Conservation (phyloP, 139 green algal genomes). For the Chara braunii region DNA sequence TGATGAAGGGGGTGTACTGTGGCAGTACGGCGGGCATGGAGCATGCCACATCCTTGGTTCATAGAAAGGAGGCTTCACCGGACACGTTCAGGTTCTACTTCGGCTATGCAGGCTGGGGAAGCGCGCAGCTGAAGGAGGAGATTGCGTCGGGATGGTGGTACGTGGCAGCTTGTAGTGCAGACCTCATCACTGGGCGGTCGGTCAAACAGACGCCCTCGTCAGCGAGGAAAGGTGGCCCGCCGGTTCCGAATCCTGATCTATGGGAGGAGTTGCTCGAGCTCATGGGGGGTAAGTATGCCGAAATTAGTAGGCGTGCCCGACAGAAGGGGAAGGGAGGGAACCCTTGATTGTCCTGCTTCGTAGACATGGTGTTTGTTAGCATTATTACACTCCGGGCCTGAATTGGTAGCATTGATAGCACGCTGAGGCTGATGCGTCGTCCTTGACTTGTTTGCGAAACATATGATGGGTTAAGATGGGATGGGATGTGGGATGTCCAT, state of each 20-base stretch:
- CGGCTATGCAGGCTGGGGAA: conserved; percentile 24
- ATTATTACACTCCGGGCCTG: too few species aligned
- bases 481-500: too few species aligned
- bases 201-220: neutral
- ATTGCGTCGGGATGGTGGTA: conserved; percentile 31
- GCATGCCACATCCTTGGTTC: neutral
- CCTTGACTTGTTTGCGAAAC: too few species aligned
- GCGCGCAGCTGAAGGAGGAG: conserved; percentile 20
- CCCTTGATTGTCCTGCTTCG: too few species aligned
- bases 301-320: too few species aligned
- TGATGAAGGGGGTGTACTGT: conserved; percentile 7
- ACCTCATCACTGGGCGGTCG: conserved; percentile 1
- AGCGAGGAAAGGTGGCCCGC: conserved; percentile 6
- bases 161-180: conserved; percentile 24
- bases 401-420: too few species aligned
- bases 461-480: too few species aligned
- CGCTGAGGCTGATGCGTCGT: too few species aligned
- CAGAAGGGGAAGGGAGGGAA: too few species aligned
- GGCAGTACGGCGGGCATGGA: conserved; percentile 4
- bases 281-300: conserved; percentile 17
- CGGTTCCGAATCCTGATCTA: neutral
- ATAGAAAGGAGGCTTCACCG: neutral
- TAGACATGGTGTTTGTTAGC: too few species aligned
- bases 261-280: conserved; percentile 19
- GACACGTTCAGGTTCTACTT: conserved; percentile 29